A percentile compares a stretch with the other conserved stretches of the same genome.
Evolutionary conservation across 2,329 filamentous ascomycete genomes (phyloP).

Genomic region (Fusarium multiceps): DNA sequence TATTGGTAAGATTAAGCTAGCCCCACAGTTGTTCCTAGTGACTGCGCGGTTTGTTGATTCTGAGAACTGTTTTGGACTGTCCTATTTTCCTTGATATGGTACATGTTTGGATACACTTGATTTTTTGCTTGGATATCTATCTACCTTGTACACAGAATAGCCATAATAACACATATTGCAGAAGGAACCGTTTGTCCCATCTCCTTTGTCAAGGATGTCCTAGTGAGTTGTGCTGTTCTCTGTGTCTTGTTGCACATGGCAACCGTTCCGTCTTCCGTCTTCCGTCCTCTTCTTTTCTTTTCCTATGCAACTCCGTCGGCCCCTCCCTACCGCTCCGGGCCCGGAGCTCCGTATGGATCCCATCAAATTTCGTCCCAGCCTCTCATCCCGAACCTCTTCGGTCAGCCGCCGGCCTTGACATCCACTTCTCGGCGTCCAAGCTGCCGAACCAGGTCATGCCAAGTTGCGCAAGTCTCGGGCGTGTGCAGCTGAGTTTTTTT

Average conservation of each 20-base stretch:
- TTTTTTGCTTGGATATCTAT: conserved; percentile 11
- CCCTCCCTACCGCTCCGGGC: conserved; percentile 27
- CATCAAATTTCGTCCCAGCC: conserved; percentile 32
- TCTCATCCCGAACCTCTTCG: conserved; percentile 33
- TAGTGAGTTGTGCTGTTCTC: conserved; percentile 68
- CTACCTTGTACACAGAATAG: conserved; percentile 27
- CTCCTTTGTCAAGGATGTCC: conserved; percentile 83
- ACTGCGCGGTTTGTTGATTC: neutral
- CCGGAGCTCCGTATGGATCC: conserved; percentile 41
- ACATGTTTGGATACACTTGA: conserved; percentile 13
- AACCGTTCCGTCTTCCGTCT: conserved; percentile 28
- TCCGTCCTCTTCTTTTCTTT: conserved; percentile 30
- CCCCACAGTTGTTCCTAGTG: conserved; percentile 9
- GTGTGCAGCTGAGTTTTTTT: conserved; percentile 32
- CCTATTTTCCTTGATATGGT: neutral
- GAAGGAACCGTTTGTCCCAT: conserved; percentile 87
- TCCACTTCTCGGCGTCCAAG: conserved; percentile 20
- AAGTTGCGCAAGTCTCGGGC: conserved; percentile 34
- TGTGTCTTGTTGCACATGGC: conserved; percentile 26
- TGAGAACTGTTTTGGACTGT: conserved; percentile 9
- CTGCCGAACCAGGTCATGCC: conserved; percentile 36
- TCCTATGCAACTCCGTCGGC: conserved; percentile 29
- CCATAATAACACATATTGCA: conserved; percentile 52
- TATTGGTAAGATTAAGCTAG: conserved; percentile 50
- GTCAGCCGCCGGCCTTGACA: conserved; percentile 28